Evolutionary conservation across 805 yeast species (phyloP).

Genomic region (Danielia reshetovae): DNA sequence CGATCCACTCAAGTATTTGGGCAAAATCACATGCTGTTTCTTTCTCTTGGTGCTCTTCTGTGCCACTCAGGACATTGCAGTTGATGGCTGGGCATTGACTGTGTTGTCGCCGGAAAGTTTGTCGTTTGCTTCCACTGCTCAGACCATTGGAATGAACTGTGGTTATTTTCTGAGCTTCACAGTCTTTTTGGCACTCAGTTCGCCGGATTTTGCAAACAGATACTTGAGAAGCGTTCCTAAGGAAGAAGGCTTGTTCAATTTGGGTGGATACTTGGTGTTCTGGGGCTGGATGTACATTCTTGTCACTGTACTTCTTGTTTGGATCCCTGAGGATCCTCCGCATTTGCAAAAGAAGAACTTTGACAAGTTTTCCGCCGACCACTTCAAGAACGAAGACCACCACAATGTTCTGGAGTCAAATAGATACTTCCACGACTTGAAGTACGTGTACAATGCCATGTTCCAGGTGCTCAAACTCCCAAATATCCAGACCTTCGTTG

Average conservation of each 20-base stretch:
- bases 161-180: slow-evolving; percentile 93
- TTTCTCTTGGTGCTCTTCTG: slow-evolving; percentile 79
- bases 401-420: slow-evolving; percentile 14
- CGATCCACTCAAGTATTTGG: slow-evolving; percentile 48
- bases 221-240: slow-evolving; percentile 63
- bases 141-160: slow-evolving; percentile 88
- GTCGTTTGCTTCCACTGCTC: slow-evolving; percentile 95
- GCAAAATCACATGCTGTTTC: slow-evolving; percentile 63
- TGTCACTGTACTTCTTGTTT: slow-evolving; percentile 59
- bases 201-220: slow-evolving; percentile 88
- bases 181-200: slow-evolving; percentile 82
- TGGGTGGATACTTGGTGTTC: slow-evolving; percentile 71
- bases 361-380: slow-evolving; percentile 25
- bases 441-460: slow-evolving; percentile 62
- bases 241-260: slow-evolving; percentile 61
- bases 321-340: slow-evolving; percentile 70
- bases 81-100: slow-evolving; percentile 98
- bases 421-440: slow-evolving; percentile 25
- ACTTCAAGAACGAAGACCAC: slow-evolving; percentile 26
- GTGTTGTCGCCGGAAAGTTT: slow-evolving; percentile 72
- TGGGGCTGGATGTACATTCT: slow-evolving; percentile 72
- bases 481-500: slow-evolving; percentile 68
- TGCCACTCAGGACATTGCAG: slow-evolving; percentile 98
- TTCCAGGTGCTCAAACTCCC: slow-evolving; percentile 61
- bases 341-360: slow-evolving; percentile 35